phyloP scores from a whole-genome alignment of 768 basidiomycete species.

The Phanerodontia chrysosporium region DNA sequence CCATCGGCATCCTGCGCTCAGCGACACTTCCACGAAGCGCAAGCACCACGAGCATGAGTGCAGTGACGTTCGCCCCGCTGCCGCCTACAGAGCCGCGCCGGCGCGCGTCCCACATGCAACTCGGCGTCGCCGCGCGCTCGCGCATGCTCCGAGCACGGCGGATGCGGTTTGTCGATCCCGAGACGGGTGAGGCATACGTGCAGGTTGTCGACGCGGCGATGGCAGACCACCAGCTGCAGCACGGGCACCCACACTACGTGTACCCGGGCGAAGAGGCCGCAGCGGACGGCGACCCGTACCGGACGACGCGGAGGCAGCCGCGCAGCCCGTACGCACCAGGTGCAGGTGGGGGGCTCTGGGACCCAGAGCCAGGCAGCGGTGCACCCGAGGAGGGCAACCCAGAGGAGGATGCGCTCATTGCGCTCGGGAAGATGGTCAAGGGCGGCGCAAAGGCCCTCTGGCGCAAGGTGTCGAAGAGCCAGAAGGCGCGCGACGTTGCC shows the following conservation, averaged over 20 bases:
- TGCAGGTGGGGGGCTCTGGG: constrained; percentile 4
- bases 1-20: not conserved
- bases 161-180: constrained; percentile 16
- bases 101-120: constrained; percentile 25
- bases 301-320: not conserved
- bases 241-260: not conserved
- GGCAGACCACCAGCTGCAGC: not conserved
- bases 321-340: not conserved
- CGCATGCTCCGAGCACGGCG: constrained; percentile 28
- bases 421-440: constrained; percentile 23
- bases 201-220: not conserved
- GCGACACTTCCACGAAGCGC: not conserved
- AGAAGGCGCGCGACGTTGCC: constrained; percentile 3
- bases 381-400: constrained; percentile 12
- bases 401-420: constrained; percentile 21
- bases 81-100: constrained; percentile 28
- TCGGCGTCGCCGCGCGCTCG: constrained; percentile 35
- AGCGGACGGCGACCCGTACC: not conserved
- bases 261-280: not conserved
- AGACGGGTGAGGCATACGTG: not conserved
- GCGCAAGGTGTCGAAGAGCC: constrained; percentile 20
- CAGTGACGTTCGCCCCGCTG: constrained; percentile 33
- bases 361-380: constrained; percentile 11
- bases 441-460: constrained; percentile 22
- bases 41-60: not conserved